phyloP scores from a whole-genome alignment of 1,284 basidiomycete species.

The Thecaphora frezii region DNA sequence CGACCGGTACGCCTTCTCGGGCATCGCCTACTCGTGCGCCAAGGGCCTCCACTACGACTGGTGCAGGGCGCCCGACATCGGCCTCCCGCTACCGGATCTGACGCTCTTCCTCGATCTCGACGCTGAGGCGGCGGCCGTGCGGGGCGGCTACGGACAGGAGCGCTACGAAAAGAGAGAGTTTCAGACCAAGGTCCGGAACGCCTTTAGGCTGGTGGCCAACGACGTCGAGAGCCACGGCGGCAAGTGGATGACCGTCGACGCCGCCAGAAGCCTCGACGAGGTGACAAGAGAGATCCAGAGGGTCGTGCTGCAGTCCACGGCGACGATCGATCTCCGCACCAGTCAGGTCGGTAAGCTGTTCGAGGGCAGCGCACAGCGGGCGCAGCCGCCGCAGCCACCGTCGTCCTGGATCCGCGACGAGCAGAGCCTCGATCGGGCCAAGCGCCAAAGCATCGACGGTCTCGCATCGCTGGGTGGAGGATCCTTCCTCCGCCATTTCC shows the following conservation, averaged over 20 bases:
- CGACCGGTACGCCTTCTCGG: slow-evolving; percentile 95
- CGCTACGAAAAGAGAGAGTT: slow-evolving; percentile 63
- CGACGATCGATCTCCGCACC: slow-evolving; percentile 18
- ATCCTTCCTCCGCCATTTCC: neutral
- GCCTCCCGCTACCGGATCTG: slow-evolving; percentile 84
- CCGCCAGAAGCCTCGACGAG: slow-evolving; percentile 41
- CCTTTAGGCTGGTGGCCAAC: slow-evolving; percentile 41
- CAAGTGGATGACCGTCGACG: slow-evolving; percentile 47
- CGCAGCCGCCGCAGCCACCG: no score
- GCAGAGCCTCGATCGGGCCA: neutral
- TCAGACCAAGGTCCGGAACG: slow-evolving; percentile 54
- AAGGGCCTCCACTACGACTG: slow-evolving; percentile 73
- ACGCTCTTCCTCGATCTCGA: slow-evolving; percentile 83
- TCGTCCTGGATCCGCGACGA: neutral
- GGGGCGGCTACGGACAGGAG: slow-evolving; percentile 89
- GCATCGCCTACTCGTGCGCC: slow-evolving; percentile 87
- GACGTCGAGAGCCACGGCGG: slow-evolving; percentile 33
- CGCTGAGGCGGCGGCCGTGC: slow-evolving; percentile 69
- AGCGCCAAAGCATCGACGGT: neutral
- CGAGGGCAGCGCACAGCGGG: neutral
- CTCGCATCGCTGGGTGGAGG: neutral
- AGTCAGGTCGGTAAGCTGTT: neutral
- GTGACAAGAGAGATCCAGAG: slow-evolving; percentile 45
- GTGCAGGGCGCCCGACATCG: slow-evolving; percentile 81
- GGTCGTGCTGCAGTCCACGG: slow-evolving; percentile 20